Evolutionary conservation across 2,329 filamentous ascomycete genomes (phyloP).

Genomic region (Epicoccum nigrum): DNA sequence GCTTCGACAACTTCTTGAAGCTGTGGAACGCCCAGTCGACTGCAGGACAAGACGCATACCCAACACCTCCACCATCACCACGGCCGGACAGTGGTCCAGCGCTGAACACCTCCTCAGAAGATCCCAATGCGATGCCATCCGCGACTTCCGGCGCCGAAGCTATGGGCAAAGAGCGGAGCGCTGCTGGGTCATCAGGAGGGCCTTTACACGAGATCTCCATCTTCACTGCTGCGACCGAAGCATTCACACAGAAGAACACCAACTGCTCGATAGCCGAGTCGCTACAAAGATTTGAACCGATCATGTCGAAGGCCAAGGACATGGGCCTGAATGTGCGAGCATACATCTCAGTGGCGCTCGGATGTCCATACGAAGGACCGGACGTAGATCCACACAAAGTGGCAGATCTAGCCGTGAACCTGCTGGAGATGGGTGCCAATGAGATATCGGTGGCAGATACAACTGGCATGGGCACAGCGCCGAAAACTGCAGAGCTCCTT

Average conservation of each 20-base stretch:
- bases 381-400: constrained; percentile 65
- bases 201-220: constrained; percentile 69
- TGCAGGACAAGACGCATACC: constrained; percentile 53
- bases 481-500: constrained; percentile 68
- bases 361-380: constrained; percentile 76
- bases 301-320: constrained; percentile 71
- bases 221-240: constrained; percentile 82
- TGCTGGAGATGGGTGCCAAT: constrained; percentile 86
- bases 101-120: constrained; percentile 50
- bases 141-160: constrained; percentile 43
- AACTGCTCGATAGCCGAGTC: constrained; percentile 81
- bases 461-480: constrained; percentile 86
- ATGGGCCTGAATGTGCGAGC: constrained; percentile 73
- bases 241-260: constrained; percentile 80
- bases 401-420: constrained; percentile 64
- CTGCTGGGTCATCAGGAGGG: constrained; percentile 17
- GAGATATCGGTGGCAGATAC: constrained; percentile 92
- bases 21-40: constrained; percentile 56
- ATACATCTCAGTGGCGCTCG: constrained; percentile 75
- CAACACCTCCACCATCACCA: constrained; percentile 51
- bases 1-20: constrained; percentile 67
- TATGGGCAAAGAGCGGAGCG: constrained; percentile 28
- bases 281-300: constrained; percentile 70
- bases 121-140: constrained; percentile 52
- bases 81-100: constrained; percentile 46